These are phyloP conservation scores for Apiotrichum veenhuisii DNA, from an alignment of 1,284 basidiomycete species.

Conservation along the genomic window DNA sequence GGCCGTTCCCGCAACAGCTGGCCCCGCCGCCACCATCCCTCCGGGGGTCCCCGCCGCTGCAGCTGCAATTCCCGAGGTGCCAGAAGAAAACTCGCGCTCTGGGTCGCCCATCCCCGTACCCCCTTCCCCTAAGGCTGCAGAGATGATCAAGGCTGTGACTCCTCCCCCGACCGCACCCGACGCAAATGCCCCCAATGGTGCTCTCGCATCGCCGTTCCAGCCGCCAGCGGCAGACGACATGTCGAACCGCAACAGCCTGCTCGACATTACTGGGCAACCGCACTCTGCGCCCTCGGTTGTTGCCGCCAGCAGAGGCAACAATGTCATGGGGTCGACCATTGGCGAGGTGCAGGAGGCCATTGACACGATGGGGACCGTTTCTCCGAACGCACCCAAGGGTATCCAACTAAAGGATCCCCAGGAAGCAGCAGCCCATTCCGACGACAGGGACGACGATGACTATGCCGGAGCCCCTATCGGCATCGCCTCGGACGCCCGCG, in stretches of 20 bases:
- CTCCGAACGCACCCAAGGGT: constrained; percentile 10
- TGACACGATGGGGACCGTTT: constrained; percentile 58
- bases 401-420: constrained; percentile 19
- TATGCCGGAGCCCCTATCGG: constrained; percentile 54
- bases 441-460: constrained; percentile 51
- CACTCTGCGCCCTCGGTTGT: neutral
- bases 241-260: constrained; percentile 13
- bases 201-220: constrained; percentile 9
- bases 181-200: neutral
- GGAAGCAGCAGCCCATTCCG: neutral
- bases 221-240: neutral
- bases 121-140: neutral
- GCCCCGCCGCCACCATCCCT: neutral
- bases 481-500: constrained; percentile 62
- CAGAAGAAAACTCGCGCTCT: neutral
- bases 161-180: constrained; percentile 6
- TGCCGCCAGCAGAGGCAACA: constrained; percentile 9
- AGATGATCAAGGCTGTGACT: neutral
- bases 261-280: constrained; percentile 16
- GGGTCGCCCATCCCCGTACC: constrained; percentile 5
- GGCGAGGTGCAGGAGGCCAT: constrained; percentile 84
- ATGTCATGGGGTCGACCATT: constrained; percentile 75
- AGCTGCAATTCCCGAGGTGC: neutral
- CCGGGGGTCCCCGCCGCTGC: neutral
- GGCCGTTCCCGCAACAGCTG: neutral